These are phyloP conservation scores for Rhizopus delemar DNA, from an alignment of 371 early-diverging fungal species.

Conservation along the genomic window DNA sequence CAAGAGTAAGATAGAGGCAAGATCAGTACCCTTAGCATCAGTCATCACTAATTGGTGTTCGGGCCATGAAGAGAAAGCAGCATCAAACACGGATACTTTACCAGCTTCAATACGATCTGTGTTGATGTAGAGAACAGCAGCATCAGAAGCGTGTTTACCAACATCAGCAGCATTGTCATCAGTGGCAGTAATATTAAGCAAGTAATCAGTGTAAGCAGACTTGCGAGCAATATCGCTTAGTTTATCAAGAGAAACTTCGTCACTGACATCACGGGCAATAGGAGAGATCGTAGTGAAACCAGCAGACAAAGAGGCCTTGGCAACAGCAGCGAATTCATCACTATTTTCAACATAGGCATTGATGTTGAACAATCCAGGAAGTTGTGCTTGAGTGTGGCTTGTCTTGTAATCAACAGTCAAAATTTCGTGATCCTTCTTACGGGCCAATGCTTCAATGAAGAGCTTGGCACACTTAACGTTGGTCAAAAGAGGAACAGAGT, in stretches of 20 bases:
- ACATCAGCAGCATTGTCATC: conserved; percentile 55
- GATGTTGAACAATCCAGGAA: conserved; percentile 90
- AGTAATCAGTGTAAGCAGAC: conserved; percentile 76
- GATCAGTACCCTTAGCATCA: conserved; percentile 82
- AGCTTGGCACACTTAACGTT: conserved; percentile 97
- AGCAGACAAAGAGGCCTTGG: conserved; percentile 76
- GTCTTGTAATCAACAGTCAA: conserved; percentile 85
- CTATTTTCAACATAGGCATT: conserved; percentile 58
- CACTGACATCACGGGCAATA: conserved; percentile 56
- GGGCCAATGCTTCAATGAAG: conserved; percentile 91
- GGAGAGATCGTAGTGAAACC: conserved; percentile 85
- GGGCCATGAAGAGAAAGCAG: conserved; percentile 81
- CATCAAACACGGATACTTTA: conserved; percentile 59
- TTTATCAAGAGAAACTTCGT: conserved; percentile 55
- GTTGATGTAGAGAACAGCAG: conserved; percentile 61
- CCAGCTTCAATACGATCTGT: conserved; percentile 54
- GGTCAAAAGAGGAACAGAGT: conserved; percentile 93
- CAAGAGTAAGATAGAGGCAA: conserved; percentile 86
- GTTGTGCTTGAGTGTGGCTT: conserved; percentile 72
- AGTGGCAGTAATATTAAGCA: conserved; percentile 71
- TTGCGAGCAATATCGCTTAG: conserved; percentile 57
- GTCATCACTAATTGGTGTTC: conserved; percentile 72
- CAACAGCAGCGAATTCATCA: conserved; percentile 60
- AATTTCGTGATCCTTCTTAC: conserved; percentile 76
- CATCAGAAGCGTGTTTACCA: conserved; percentile 38